phyloP scores from a whole-genome alignment of 345 rosid genomes.

The Pelargonium nanum region DNA sequence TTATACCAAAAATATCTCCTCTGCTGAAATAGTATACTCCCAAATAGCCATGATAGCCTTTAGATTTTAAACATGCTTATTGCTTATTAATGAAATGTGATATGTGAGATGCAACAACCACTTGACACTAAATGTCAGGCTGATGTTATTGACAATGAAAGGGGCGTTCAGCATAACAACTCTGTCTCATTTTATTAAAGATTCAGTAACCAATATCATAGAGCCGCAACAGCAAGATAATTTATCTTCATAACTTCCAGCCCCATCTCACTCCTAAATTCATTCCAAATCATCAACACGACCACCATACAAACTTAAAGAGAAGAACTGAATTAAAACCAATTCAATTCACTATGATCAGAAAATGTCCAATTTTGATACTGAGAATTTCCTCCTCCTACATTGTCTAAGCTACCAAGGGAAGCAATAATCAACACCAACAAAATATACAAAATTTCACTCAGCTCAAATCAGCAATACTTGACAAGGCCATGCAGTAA shows the following conservation, averaged over 20 bases:
- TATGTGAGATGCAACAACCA: not conserved
- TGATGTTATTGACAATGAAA: not conserved
- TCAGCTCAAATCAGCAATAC: not conserved
- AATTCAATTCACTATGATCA: not conserved
- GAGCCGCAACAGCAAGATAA: not conserved
- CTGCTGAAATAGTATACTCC: too few relatives aligned
- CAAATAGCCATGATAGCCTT: not conserved
- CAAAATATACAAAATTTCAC: not conserved
- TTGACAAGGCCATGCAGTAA: too few relatives aligned
- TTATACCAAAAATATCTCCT: too few relatives aligned
- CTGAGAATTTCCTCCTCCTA: not conserved
- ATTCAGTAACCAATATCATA: too few relatives aligned
- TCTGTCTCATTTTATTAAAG: too few relatives aligned
- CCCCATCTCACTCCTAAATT: not conserved
- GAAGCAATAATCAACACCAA: not conserved
- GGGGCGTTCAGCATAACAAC: not conserved
- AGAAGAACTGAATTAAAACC: not conserved
- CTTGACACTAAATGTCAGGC: not conserved
- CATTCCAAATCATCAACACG: not conserved
- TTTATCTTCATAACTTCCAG: not conserved
- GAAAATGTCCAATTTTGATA: not conserved
- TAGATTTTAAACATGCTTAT: not conserved
- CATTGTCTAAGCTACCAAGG: not conserved
- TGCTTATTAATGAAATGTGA: too few relatives aligned
- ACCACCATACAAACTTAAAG: not conserved